These are phyloP conservation scores for Ophiocordyceps sinensis DNA, from an alignment of 2,329 filamentous ascomycete species.

Conservation along the genomic window DNA sequence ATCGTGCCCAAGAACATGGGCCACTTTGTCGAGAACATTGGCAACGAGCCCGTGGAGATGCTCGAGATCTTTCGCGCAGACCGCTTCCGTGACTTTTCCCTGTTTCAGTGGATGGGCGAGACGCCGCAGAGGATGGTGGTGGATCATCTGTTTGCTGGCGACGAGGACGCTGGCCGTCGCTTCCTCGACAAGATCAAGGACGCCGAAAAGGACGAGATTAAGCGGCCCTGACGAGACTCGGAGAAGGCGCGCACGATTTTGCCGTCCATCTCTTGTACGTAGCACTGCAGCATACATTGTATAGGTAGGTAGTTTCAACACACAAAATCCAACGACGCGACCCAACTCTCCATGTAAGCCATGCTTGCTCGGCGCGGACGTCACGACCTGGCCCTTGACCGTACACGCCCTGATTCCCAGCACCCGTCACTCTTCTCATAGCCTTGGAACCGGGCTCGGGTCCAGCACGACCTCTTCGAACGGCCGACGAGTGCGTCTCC, in stretches of 20 bases:
- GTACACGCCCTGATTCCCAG: too few relatives aligned
- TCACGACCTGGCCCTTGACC: too few relatives aligned
- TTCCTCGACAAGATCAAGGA: slow-evolving; percentile 49
- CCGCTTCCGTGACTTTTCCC: slow-evolving; percentile 56
- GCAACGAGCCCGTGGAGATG: slow-evolving; percentile 62
- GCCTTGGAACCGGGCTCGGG: too few relatives aligned
- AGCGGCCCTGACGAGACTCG: background rate
- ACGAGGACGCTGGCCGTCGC: slow-evolving; percentile 43
- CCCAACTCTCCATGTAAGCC: too few relatives aligned
- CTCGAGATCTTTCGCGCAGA: slow-evolving; percentile 62
- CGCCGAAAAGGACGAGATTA: slow-evolving; percentile 42
- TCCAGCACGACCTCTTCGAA: slow-evolving; percentile 4
- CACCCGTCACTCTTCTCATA: too few relatives aligned
- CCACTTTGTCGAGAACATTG: slow-evolving; percentile 71
- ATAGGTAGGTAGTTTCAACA: too few relatives aligned
- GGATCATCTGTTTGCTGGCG: slow-evolving; percentile 50
- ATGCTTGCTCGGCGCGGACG: too few relatives aligned
- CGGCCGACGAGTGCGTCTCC: background rate
- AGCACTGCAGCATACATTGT: too few relatives aligned
- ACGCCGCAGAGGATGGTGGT: slow-evolving; percentile 51
- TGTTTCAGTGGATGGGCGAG: slow-evolving; percentile 65
- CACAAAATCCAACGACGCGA: too few relatives aligned
- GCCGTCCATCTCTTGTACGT: too few relatives aligned
- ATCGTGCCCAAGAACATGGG: slow-evolving; percentile 67
- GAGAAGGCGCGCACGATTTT: too few relatives aligned